Evolutionary conservation across 2,329 filamentous ascomycete genomes (phyloP), one percentile per base, ranked within the genome.

Genomic region (Exophiala spinifera): DNA sequence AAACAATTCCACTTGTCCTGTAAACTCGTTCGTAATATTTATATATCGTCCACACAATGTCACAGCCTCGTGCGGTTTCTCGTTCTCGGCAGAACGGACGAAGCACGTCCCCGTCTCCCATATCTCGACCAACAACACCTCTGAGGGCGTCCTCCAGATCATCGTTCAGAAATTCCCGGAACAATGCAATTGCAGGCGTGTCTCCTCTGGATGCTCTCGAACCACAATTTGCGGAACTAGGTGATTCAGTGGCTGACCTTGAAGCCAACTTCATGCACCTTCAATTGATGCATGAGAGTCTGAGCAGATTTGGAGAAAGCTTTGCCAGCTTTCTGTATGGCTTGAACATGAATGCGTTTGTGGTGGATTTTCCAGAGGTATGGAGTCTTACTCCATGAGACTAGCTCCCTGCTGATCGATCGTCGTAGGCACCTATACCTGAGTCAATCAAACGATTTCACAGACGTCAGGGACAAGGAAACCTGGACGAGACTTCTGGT

Each of bases 341-440:
- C 1, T 72, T 99, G 69, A 97, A 97, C 68, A 96, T 99, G 91
- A 97, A 96, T 71, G 94, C 94, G 1, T 99, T 97, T 70, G 97
- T 92, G 70, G 91, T 97, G 28, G 94, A 99, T 70, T 99, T 96
- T 62, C 89, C 91, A 0, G 94, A 99, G 83, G 91, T 91, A 74
- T 48, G 69, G 52, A 25, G 45, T 36, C 2, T 51, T 42, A 10
- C n/a, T 39, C n/a, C 31, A 31, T 45, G 13, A 39, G 11, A 19
- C 49, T 0, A 3, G 8, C 17, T 51, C 57, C 42, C 61, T 33
- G 14, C 37, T 49, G 37, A 45, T 23, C 17, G 21, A 46, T 17
- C 7, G 17, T 33, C 15, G 33, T 19, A 94, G 88, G 88, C 88
- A 1, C 91, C 91, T 0, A 83, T 95, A 61, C 68, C 85, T 7